Base-by-base conservation (phyloP, 192 early-diverging fungal species). In the Backusella circina region DNA sequence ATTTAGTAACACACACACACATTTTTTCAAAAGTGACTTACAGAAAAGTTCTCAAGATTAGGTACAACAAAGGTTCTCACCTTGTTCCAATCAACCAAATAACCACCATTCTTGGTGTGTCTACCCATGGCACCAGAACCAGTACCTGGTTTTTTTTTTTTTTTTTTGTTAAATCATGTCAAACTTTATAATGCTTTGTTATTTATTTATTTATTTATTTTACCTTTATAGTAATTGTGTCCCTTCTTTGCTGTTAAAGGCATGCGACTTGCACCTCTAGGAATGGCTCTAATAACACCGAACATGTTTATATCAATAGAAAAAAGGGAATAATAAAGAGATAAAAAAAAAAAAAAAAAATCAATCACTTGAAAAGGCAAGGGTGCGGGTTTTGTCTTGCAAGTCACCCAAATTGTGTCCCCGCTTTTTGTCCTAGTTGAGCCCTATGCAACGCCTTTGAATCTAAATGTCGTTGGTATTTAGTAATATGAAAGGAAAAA, bases 11-110 rank as follows among this genome's bases (percentile, higher is more conserved):
- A n/a, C n/a, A n/a, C n/a, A 23, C 9, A n/a, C 37, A 5, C 3
- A 0, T 16, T 61, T 51, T 0, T 5, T 21, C 15, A 41, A 28
- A 5, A 3, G 39, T 26, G 3, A 57, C 33, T 33, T 72, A 57
- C 33, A 64, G 30, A 77, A 71, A 86, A 90, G 47, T 80, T 82
- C n/a, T 82, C 76, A 73, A 90, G 61, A 41, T 90, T 87, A 35
- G 90, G 90, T 1, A 91, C 90, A 41, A 87, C 83, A 73, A 87
- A 91, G 2, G 85, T 84, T 70, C 90, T 85, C 37, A 91, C 89
- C 64, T 86, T 88, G 36, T 81, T 77, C 82, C 82, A 87, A 57
- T 91, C 88, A 57, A 91, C 78, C 36, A 80, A 65, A 75, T 91
- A 91, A 30, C 89, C 86, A 74, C 89, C 89, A 23, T 80, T 79